Evolutionary conservation across 345 rosid genomes (phyloP).

Genomic region (Euphorbia lathyris): DNA sequence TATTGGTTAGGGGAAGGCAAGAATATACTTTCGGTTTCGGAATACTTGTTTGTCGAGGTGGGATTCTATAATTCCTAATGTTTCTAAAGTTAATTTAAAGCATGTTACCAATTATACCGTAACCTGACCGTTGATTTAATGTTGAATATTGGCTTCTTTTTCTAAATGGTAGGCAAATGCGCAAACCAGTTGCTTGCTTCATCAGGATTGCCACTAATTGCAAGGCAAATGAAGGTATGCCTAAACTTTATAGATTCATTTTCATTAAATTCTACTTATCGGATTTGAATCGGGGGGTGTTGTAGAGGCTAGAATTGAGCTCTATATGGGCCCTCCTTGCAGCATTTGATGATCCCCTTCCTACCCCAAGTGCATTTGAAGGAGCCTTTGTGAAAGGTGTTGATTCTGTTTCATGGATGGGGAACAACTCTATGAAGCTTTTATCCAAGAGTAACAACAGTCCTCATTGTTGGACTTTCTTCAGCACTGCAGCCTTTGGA

Average conservation of each 20-base stretch:
- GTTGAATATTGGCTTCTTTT: not conserved
- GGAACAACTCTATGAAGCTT: slow-evolving; percentile 75
- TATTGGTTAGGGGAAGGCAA: no score
- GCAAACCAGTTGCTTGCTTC: slow-evolving; percentile 87
- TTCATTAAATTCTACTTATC: no score
- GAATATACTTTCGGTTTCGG: no score
- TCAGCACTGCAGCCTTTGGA: slow-evolving; percentile 78
- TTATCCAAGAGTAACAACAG: slow-evolving; percentile 24
- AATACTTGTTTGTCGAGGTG: no score
- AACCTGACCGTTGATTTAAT: not conserved
- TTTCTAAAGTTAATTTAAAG: no score
- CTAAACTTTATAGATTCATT: slow-evolving; percentile 1
- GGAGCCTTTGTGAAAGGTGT: slow-evolving; percentile 90
- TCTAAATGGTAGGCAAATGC: slow-evolving; percentile 64
- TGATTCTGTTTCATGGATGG: slow-evolving; percentile 91
- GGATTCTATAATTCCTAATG: no score
- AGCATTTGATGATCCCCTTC: slow-evolving; percentile 85
- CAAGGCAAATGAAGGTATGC: slow-evolving; percentile 88
- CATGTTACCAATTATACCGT: no score
- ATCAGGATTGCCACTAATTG: slow-evolving; percentile 80
- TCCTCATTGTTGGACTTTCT: slow-evolving; percentile 80
- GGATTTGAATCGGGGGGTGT: not conserved
- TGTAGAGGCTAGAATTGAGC: slow-evolving; percentile 68
- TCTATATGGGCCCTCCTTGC: slow-evolving; percentile 91
- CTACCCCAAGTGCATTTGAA: slow-evolving; percentile 51